A percentile compares a stretch with the other conserved stretches of the same genome.
phyloP scores from a whole-genome alignment of 2,329 filamentous ascomycete species.

The Clonostachys sp. region DNA sequence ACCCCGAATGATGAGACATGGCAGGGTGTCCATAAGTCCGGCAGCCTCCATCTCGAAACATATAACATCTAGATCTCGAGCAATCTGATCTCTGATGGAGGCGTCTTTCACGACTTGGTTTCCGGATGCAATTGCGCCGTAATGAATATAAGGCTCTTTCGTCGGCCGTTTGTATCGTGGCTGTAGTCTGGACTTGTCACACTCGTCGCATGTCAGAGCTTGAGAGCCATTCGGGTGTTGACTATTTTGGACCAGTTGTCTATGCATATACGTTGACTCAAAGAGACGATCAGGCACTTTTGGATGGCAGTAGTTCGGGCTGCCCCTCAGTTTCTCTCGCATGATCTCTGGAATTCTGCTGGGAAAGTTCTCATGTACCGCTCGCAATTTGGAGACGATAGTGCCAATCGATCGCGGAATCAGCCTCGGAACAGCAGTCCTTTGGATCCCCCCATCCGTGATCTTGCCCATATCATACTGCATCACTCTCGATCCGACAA shows the following conservation, averaged over 20 bases:
- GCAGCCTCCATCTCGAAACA: slow-evolving; percentile 23
- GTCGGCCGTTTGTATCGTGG: background rate
- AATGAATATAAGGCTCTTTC: slow-evolving; percentile 3
- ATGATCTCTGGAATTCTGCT: background rate
- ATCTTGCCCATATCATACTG: slow-evolving; percentile 12
- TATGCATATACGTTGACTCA: background rate
- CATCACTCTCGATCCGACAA: slow-evolving; percentile 7
- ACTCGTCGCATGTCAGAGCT: background rate
- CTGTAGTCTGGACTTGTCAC: slow-evolving; percentile 2
- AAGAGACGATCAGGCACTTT: background rate
- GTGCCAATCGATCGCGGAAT: slow-evolving; percentile 3
- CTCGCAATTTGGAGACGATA: background rate
- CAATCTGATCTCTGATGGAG: slow-evolving; percentile 7
- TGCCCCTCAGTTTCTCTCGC: background rate
- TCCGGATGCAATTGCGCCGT: slow-evolving; percentile 9
- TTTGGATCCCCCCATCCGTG: background rate
- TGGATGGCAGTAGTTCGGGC: background rate
- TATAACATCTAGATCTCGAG: slow-evolving; percentile 3
- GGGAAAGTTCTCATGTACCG: background rate
- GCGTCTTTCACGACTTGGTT: slow-evolving; percentile 14
- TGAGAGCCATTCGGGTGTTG: background rate
- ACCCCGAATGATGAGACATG: slow-evolving; percentile 25
- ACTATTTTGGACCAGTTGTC: background rate
- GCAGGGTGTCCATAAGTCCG: slow-evolving; percentile 13
- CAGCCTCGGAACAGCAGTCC: background rate